Evolutionary conservation across 768 basidiomycete species (phyloP), one percentile per base, ranked within the genome.

Genomic region (Lyophyllum shimeji): DNA sequence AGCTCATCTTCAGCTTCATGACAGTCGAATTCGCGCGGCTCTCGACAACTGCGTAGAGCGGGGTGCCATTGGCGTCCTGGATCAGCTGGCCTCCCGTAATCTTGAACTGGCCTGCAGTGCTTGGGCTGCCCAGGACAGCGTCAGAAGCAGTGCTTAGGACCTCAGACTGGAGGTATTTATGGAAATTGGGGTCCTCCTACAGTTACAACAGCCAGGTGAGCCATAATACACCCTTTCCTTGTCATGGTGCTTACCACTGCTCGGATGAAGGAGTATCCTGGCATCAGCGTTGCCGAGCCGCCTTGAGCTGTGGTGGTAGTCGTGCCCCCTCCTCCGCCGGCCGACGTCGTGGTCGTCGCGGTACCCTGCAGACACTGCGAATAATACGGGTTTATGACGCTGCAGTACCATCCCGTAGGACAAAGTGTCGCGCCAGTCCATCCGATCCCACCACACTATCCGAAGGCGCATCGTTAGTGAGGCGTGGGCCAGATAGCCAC

Each of bases 111-210:
- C 79, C 79, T 1, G 82, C 82, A n/a, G 64, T 75, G 52, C 64
- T 69, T n/a, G 77, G 78, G 50, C 72, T 70, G 8, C 82, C 82
- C 40, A 85, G 77, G 43, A 85, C 80, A 3, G 82, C 82, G 33
- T 74, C 68, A 0, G 75, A 74, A 6, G 76, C 73, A 17, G 74
- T 76, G 59, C 71, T 69, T 18, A 68, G 59, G 0, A 75, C 72
- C 59, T 82, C 74, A 17, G 83, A 82, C 42, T 76, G 78, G 31
- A 86, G 78, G 66, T 85, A 85, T 60, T 83, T 74, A 67, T 83
- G 83, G 78, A 83, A 84, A 67, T 83, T 81, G 3, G 82, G 82
- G 33, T 75, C 78, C 55, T 75, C 79, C 81, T 83, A 56, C 4
- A 46, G 43, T 31, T 4, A 4, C 50, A 13, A 24, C 40, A 15